phyloP scores from a whole-genome alignment of 805 yeast species.

The Candida coquimbonensis region DNA sequence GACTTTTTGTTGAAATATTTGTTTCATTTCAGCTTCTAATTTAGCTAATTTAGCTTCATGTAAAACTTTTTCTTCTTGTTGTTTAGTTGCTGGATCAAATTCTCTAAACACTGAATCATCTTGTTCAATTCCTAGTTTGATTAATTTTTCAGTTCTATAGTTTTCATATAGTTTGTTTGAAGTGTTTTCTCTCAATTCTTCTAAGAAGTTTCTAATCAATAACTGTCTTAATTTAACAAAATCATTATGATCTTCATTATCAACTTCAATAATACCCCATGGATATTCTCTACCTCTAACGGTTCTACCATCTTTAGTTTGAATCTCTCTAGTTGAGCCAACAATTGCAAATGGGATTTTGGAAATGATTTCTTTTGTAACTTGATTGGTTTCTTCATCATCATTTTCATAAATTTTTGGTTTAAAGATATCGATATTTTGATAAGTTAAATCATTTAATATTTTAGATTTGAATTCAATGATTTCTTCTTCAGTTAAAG shows the following conservation, averaged over 20 bases:
- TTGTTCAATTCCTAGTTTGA: constrained; percentile 80
- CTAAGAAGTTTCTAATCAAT: constrained; percentile 83
- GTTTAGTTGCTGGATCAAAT: constrained; percentile 86
- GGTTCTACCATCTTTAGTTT: constrained; percentile 61
- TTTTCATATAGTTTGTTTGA: constrained; percentile 71
- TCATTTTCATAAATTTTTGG: constrained; percentile 76
- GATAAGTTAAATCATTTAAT: constrained; percentile 65
- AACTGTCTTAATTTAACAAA: constrained; percentile 84
- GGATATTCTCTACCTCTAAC: constrained; percentile 94
- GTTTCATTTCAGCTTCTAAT: constrained; percentile 95
- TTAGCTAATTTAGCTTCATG: constrained; percentile 92
- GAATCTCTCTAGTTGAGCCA: constrained; percentile 75
- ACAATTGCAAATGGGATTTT: constrained; percentile 90
- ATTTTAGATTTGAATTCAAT: constrained; percentile 68
- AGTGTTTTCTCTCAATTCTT: constrained; percentile 88
- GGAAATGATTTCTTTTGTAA: constrained; percentile 58
- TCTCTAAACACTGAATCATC: constrained; percentile 91
- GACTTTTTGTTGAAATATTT: constrained; percentile 93
- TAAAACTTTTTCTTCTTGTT: constrained; percentile 86
- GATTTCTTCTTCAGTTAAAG: constrained; percentile 83
- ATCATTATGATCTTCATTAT: constrained; percentile 89
- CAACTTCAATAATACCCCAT: constrained; percentile 96
- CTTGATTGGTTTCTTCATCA: constrained; percentile 72
- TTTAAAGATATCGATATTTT: constrained; percentile 66
- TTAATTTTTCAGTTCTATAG: constrained; percentile 80